Conservation (phyloP, 164 flowering plant species). For the Magnolia sinica region DNA sequence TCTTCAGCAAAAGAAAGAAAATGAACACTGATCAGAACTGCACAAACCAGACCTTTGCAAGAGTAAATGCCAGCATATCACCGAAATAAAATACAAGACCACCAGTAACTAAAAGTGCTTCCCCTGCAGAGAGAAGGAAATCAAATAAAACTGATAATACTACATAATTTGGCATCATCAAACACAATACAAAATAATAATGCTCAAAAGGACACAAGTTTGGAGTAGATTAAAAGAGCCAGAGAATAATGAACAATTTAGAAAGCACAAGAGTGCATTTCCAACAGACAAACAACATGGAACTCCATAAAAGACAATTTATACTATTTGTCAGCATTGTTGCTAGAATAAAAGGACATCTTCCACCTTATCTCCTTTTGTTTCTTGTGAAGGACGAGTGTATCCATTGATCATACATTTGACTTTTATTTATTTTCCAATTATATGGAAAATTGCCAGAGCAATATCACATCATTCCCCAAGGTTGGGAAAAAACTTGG, state of each 20-base stretch:
- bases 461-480: too few relatives aligned
- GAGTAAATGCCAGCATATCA: constrained; percentile 67
- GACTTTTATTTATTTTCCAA: too few relatives aligned
- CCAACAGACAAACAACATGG: neutral
- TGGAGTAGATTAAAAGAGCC: neutral
- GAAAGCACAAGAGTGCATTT: neutral
- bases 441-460: too few relatives aligned
- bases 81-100: constrained; percentile 80
- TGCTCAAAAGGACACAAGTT: neutral
- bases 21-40: neutral
- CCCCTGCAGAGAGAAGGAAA: constrained; percentile 41
- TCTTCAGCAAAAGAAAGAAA: neutral
- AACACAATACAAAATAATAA: neutral
- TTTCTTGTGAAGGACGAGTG: neutral
- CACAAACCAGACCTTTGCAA: constrained; percentile 49
- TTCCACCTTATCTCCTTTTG: neutral
- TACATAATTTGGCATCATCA: neutral
- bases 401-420: too few relatives aligned
- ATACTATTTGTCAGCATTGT: too few relatives aligned
- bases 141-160: too few relatives aligned
- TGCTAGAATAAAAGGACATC: too few relatives aligned
- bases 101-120: constrained; percentile 72
- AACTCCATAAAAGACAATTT: neutral
- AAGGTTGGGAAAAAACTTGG: too few relatives aligned
- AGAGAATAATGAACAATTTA: too few relatives aligned